These are phyloP conservation scores for Furcasterigmium furcatum DNA, from an alignment of 2,329 filamentous ascomycete genomes.

Conservation along the genomic window DNA sequence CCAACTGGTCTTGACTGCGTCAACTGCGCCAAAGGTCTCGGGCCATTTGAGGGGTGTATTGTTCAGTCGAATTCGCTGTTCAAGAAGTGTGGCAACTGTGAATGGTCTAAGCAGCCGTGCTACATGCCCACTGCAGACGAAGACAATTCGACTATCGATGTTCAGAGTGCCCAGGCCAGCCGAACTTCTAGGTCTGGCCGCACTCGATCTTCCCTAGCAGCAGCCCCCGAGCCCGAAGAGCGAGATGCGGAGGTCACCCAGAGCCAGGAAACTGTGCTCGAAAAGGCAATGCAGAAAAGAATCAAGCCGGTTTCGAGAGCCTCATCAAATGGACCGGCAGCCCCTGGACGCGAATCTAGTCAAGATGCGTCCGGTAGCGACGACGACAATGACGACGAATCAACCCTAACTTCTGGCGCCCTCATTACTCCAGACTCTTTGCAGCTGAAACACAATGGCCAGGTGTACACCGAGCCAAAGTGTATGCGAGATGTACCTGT, in stretches of 20 bases:
- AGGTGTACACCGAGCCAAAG: constrained; percentile 45
- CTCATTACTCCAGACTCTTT: constrained; percentile 40
- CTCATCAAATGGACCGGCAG: too few species aligned
- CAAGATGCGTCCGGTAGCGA: too few species aligned
- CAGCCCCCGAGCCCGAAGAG: too few species aligned
- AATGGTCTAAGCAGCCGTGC: constrained; percentile 41
- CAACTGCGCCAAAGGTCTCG: constrained; percentile 37
- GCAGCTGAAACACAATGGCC: constrained; percentile 44
- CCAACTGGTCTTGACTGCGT: constrained; percentile 32
- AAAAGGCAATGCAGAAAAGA: too few species aligned
- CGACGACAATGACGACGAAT: constrained; percentile 2
- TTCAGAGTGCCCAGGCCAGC: too few species aligned
- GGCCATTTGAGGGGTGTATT: constrained; percentile 42
- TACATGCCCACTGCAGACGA: neutral
- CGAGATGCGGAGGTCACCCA: too few species aligned
- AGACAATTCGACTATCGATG: too few species aligned
- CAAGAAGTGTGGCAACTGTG: constrained; percentile 47
- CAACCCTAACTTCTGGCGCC: neutral
- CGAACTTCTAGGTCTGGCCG: too few species aligned
- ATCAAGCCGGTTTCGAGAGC: too few species aligned
- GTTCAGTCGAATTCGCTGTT: constrained; percentile 37
- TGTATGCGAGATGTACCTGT: constrained; percentile 52
- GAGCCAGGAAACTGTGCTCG: constrained; percentile 5
- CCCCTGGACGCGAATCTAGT: neutral
- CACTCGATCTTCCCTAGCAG: too few species aligned